Conservation (phyloP, 2,329 filamentous ascomycete genomes). For the Ophiostoma piceae region DNA sequence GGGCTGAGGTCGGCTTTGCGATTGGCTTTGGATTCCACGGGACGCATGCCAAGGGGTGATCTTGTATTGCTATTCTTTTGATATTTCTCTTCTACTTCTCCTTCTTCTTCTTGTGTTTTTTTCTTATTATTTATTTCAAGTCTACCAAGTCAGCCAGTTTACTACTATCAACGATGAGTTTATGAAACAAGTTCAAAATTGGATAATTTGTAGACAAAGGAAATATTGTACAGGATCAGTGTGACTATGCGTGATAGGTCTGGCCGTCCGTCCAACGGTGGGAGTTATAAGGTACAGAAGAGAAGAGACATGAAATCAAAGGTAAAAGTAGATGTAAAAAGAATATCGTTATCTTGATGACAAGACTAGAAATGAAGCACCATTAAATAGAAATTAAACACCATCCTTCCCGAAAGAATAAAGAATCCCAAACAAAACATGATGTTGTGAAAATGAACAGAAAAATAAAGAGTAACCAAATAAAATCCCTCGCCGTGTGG, state of each 20-base stretch:
- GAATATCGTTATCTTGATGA: neutral
- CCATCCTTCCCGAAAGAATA: neutral
- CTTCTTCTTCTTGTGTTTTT: too few relatives aligned
- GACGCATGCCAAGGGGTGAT: slow-evolving; percentile 35
- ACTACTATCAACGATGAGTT: too few relatives aligned
- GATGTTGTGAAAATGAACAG: neutral
- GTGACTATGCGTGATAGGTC: neutral
- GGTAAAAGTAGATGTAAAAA: neutral
- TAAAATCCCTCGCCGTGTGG: neutral
- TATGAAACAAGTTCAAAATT: neutral
- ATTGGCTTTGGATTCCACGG: slow-evolving; percentile 64
- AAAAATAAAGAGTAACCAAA: neutral
- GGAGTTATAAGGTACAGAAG: neutral
- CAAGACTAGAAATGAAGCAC: neutral
- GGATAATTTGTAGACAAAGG: neutral
- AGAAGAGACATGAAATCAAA: neutral
- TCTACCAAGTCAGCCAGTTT: too few relatives aligned
- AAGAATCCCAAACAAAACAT: neutral
- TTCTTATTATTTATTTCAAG: too few relatives aligned
- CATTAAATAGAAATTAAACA: neutral
- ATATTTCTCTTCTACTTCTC: neutral
- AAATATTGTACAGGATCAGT: neutral
- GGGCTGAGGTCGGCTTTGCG: slow-evolving; percentile 56
- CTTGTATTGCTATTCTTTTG: neutral
- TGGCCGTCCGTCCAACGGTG: neutral